A percentile compares a stretch with the other conserved stretches of the same genome.
Conservation (phyloP, 345 rosid genomes). For the Fremontodendron californicum region DNA sequence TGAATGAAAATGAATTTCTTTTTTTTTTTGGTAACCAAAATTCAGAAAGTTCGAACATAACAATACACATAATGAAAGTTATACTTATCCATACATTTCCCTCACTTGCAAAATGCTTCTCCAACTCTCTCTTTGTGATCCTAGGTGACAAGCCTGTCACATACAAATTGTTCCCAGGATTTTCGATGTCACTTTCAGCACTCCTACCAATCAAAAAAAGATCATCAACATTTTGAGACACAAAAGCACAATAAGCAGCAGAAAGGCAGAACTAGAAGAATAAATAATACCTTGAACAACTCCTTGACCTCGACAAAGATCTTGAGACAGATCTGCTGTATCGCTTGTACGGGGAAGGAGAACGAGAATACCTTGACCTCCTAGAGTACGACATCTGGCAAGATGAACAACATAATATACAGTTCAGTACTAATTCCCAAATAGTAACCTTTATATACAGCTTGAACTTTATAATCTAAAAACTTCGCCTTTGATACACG, state of each 20-base stretch:
- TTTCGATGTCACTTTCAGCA: slow-evolving; percentile 55
- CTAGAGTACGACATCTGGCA: slow-evolving; percentile 74
- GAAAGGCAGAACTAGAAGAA: neutral
- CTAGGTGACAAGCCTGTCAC: slow-evolving; percentile 88
- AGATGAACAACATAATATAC: neutral
- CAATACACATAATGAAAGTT: neutral
- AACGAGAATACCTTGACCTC: slow-evolving; percentile 62
- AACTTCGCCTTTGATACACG: no score
- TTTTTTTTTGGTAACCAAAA: neutral
- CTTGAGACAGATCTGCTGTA: slow-evolving; percentile 50
- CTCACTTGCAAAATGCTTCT: slow-evolving; percentile 63
- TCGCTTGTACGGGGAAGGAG: slow-evolving; percentile 52
- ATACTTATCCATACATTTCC: slow-evolving; percentile 55
- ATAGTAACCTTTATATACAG: neutral
- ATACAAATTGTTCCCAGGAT: slow-evolving; percentile 90
- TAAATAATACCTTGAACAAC: slow-evolving; percentile 54
- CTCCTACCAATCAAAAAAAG: slow-evolving; percentile 43
- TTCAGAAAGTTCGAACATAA: neutral
- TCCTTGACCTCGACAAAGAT: slow-evolving; percentile 52
- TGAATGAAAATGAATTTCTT: neutral
- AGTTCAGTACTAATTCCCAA: neutral
- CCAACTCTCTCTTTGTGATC: slow-evolving; percentile 69
- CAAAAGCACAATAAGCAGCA: neutral
- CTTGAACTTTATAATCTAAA: no score
- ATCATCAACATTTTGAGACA: neutral